Base-by-base conservation (phyloP, 2,329 filamentous ascomycete species). In the Tolypocladium paradoxum region DNA sequence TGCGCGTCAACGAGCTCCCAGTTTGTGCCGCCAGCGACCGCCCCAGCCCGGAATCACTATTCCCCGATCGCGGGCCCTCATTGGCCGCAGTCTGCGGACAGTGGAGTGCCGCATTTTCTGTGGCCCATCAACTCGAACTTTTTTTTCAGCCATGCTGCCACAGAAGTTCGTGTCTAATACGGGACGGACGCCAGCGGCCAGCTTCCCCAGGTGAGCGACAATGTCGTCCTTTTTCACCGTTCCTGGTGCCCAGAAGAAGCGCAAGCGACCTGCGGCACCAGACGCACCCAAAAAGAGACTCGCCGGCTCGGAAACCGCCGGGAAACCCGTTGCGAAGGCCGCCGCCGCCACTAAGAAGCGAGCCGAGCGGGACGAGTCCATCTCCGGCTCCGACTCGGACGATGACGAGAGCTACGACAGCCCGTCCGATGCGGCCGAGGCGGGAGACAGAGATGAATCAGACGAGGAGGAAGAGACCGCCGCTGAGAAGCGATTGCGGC, bases 171-270 rank as follows among this genome's bases (percentile, higher is more conserved):
- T 48, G 43, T 36, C 49, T 56, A 53, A 55, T 52, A 55, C 62
- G 59, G 59, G 56, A 53, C 57, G 35, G n/a, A 52, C 49, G 29
- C 38, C 22, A 48, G 35, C 36, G 8, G 36, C 46, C 43, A 46
- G 48, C 34, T 43, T 50, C 47, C 53, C 24, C 33, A 38, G 35
- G 46, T 50, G 54, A 61, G 57, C 63, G 61, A 74, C 59, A 60
- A 95, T 95, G 91, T 95, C 92, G 64, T 96, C 91, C 38, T 99
- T 97, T 73, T 99, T 99, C 73, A 96, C 91, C 50, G 76, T 86
- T 38, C 90, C 93, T 6, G 87, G 87, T 40, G 86, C 87, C 50
- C 87, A 92, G 65, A 89, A 88, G 74, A 97, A 97, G 79, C 80
- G 93, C 63, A 97, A 97, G 77, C 81, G 91, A 56, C 64, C 75